Percentiles rank a stretch among this genome's conserved stretches.
Conservation (phyloP, 2,329 filamentous ascomycete genomes). For the Bipolaris sorokiniana region DNA sequence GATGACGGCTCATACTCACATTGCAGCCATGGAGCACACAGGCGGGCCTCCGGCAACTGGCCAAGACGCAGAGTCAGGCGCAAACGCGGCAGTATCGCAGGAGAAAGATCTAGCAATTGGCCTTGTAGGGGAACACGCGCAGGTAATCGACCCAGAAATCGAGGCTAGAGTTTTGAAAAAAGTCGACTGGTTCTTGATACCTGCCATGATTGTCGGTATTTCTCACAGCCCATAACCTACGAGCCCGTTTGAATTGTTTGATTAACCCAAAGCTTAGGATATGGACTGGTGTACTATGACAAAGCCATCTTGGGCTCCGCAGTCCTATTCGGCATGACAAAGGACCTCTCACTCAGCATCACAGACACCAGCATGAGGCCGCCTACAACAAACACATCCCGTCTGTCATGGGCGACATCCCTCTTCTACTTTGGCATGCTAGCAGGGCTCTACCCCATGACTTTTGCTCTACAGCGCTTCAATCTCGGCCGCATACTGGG, state of each 20-base stretch:
- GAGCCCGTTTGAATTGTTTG: not conserved
- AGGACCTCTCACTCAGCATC: constrained; percentile 67
- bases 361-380: constrained; percentile 59
- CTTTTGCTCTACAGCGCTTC: constrained; percentile 72
- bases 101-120: constrained; percentile 64
- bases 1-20: constrained; percentile 11
- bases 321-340: constrained; percentile 77
- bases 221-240: not conserved
- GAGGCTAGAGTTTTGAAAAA: constrained; percentile 66
- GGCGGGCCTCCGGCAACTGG: constrained; percentile 16
- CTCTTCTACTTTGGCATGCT: constrained; percentile 84
- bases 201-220: constrained; percentile 62
- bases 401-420: constrained; percentile 77
- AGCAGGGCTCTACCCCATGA: constrained; percentile 74
- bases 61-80: constrained; percentile 23
- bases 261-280: constrained; percentile 47
- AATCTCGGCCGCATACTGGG: constrained; percentile 69
- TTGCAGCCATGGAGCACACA: constrained; percentile 20
- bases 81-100: constrained; percentile 26
- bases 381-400: constrained; percentile 65
- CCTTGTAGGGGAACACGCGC: constrained; percentile 64
- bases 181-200: constrained; percentile 71
- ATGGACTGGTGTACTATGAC: constrained; percentile 74
- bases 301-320: constrained; percentile 78
- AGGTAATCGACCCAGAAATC: constrained; percentile 61